Percentiles rank a stretch among this genome's conserved stretches.
These are phyloP conservation scores for Ganoderma lucidum DNA, from an alignment of 1,284 basidiomycete genomes.

Conservation along the genomic window DNA sequence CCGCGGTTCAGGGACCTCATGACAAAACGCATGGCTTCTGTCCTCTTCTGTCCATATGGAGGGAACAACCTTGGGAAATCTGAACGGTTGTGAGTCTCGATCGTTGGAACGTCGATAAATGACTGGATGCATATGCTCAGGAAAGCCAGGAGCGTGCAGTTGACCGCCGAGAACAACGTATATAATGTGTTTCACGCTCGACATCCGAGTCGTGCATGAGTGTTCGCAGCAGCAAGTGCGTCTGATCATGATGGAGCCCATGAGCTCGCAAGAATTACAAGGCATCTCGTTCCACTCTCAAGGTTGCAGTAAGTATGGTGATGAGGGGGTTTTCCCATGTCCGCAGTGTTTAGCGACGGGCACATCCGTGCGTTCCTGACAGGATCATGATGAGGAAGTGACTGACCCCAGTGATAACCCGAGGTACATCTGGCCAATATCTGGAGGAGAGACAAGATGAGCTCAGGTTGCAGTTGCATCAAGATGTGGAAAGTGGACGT, in stretches of 20 bases:
- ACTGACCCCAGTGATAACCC: background rate
- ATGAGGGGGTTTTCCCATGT: background rate
- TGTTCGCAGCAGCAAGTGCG: background rate
- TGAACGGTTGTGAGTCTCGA: background rate
- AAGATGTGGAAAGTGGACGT: background rate
- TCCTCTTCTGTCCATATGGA: background rate
- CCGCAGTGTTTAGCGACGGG: background rate
- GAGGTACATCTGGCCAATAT: too few relatives aligned
- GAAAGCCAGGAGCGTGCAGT: background rate
- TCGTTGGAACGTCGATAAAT: background rate
- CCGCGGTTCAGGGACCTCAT: background rate
- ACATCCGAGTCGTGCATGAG: background rate
- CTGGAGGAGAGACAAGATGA: background rate
- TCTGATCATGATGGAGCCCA: background rate
- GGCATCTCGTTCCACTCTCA: background rate
- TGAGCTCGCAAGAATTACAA: background rate
- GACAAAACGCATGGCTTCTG: background rate
- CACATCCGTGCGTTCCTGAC: background rate
- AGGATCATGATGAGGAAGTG: background rate
- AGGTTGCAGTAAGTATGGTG: background rate
- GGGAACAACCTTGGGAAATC: background rate
- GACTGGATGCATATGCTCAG: background rate
- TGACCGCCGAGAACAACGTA: background rate
- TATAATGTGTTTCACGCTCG: background rate
- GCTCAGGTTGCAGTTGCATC: background rate